phyloP scores from a whole-genome alignment of 31 red algal genomes.

The Odonthalia washingtoniensis region DNA sequence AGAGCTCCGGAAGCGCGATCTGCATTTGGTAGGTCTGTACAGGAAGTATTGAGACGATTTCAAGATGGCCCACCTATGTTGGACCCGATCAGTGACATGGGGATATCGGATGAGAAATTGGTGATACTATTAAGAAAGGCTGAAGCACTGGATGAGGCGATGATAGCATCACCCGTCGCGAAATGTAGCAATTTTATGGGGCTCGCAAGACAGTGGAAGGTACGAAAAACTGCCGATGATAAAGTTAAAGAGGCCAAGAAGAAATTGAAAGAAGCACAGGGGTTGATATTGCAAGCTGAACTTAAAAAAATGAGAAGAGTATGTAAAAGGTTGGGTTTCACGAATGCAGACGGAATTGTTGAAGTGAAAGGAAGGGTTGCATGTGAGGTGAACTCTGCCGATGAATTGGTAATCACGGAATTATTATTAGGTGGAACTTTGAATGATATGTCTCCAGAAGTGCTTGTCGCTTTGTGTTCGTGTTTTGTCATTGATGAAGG shows the following conservation, averaged over 20 bases:
- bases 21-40: conserved; percentile 79
- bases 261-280: conserved; percentile 74
- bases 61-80: conserved; percentile 88
- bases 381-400: conserved; percentile 96
- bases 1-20: conserved; percentile 61
- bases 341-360: conserved; percentile 85
- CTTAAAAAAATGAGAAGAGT: conserved; percentile 96
- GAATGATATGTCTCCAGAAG: conserved; percentile 75
- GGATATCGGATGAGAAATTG: conserved; percentile 78
- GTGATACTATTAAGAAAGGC: conserved; percentile 84
- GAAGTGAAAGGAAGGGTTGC: conserved; percentile 94
- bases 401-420: conserved; percentile 99
- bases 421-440: conserved; percentile 88
- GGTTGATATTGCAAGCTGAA: conserved; percentile 90
- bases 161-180: conserved; percentile 74
- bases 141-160: conserved; percentile 82
- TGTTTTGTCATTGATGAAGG: conserved; percentile 99
- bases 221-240: conserved; percentile 62
- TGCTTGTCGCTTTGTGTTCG: conserved; percentile 87
- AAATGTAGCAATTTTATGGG: conserved; percentile 39
- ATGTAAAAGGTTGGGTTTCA: conserved; percentile 87
- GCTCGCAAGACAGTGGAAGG: conserved; percentile 63
- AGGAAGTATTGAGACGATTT: conserved; percentile 82
- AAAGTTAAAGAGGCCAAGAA: conserved; percentile 75
- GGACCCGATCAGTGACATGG: conserved; percentile 91